Conservation (phyloP, 371 early-diverging fungal species). For the Saksenaea oblongispora region DNA sequence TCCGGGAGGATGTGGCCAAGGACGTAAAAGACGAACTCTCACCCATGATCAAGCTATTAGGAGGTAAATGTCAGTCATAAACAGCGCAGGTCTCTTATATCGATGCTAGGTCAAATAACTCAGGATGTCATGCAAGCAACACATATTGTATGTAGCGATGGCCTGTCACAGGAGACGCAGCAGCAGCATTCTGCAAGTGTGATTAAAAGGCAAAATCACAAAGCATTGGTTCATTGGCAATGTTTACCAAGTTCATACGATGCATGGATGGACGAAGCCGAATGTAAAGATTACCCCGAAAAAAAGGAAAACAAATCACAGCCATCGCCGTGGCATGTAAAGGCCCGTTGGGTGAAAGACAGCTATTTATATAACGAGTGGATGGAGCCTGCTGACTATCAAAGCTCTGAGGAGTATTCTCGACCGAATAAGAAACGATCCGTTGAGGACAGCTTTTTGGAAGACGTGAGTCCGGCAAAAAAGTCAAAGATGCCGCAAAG, state of each 20-base stretch:
- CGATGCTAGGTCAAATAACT: constrained; percentile 34
- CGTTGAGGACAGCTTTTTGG: constrained; percentile 26
- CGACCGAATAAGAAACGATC: constrained; percentile 24
- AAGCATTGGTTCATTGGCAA: constrained; percentile 69
- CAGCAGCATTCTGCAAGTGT: constrained; percentile 28
- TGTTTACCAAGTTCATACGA: constrained; percentile 79
- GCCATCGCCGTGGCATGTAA: constrained; percentile 61
- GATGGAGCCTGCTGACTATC: constrained; percentile 73
- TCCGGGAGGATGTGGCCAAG: constrained; percentile 45
- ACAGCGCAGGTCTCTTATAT: not conserved
- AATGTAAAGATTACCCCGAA: constrained; percentile 37
- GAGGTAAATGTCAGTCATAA: constrained; percentile 36
- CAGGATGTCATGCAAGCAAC: constrained; percentile 50
- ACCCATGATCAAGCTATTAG: constrained; percentile 39
- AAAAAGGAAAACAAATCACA: not conserved
- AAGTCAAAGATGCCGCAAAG: constrained; percentile 16
- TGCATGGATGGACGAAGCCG: constrained; percentile 55
- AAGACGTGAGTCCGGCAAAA: constrained; percentile 10
- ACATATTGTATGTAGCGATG: constrained; percentile 54
- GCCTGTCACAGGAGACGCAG: constrained; percentile 21
- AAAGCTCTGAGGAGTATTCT: constrained; percentile 21
- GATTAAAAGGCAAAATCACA: constrained; percentile 44
- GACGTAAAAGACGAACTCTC: constrained; percentile 44
- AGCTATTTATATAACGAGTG: constrained; percentile 73
- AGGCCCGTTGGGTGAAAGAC: constrained; percentile 70